Evolutionary conservation across 345 rosid genomes (phyloP).

Genomic region (Eutrema heterophyllum): DNA sequence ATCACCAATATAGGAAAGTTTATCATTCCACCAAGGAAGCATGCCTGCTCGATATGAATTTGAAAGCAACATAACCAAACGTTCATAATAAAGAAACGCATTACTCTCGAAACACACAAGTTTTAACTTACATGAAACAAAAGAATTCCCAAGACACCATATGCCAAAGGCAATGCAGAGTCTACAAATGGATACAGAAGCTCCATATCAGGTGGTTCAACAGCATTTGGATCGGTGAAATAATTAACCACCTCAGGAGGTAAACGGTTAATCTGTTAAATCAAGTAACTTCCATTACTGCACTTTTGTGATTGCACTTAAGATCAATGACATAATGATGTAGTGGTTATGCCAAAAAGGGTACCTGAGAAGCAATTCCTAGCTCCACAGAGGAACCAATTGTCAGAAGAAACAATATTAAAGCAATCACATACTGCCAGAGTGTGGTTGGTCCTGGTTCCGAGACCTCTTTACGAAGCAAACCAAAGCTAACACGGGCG

Average conservation of each 20-base stretch:
- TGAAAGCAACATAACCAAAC: neutral
- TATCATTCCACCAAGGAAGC: conserved; percentile 5
- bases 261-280: conserved; percentile 76
- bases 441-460: conserved; percentile 96
- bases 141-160: conserved; percentile 85
- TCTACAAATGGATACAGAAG: conserved; percentile 85
- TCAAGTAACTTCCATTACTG: conserved; percentile 8
- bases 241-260: conserved; percentile 91
- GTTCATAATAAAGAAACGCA: neutral
- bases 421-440: conserved; percentile 94
- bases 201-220: conserved; percentile 89
- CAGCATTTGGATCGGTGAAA: conserved; percentile 88
- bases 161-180: conserved; percentile 86
- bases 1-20: neutral
- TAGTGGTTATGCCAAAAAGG: neutral
- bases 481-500: conserved; percentile 87
- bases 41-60: neutral
- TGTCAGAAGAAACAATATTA: conserved; percentile 75
- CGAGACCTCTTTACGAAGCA: conserved; percentile 91
- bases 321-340: neutral
- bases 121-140: conserved; percentile 70
- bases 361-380: conserved; percentile 95
- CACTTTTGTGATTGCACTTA: neutral
- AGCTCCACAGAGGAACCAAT: conserved; percentile 88
- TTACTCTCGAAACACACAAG: neutral